These are phyloP conservation scores for Puccinia polysora DNA, from an alignment of 1,284 basidiomycete genomes.

Conservation along the genomic window DNA sequence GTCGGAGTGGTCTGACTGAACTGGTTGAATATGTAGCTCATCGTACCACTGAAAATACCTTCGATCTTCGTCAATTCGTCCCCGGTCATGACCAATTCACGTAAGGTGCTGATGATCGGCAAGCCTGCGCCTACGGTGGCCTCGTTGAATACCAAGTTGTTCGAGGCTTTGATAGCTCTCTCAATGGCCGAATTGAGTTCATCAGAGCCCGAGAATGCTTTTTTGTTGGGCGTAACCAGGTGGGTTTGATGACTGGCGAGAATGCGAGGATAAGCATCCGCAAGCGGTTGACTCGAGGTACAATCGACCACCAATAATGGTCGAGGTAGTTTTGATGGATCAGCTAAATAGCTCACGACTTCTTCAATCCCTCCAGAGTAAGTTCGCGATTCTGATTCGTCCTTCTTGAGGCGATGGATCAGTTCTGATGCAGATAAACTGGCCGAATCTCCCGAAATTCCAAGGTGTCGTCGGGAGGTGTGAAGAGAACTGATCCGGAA, in stretches of 20 bases:
- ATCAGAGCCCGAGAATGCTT: conserved; percentile 78
- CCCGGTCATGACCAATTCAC: conserved; percentile 84
- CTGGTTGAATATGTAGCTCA: conserved; percentile 99
- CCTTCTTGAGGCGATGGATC: conserved; percentile 16
- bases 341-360: conserved; percentile 49
- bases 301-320: conserved; percentile 85
- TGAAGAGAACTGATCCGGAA: conserved; percentile 32
- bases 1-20: conserved; percentile 56
- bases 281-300: conserved; percentile 80
- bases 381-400: not conserved
- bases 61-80: conserved; percentile 67
- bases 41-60: conserved; percentile 83
- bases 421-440: conserved; percentile 5
- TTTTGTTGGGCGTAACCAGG: conserved; percentile 97
- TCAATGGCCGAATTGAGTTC: conserved; percentile 66
- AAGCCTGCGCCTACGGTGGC: conserved; percentile 92
- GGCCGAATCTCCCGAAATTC: not conserved
- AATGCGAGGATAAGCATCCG: conserved; percentile 75
- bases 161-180: conserved; percentile 58
- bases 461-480: conserved; percentile 18
- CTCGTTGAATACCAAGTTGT: conserved; percentile 77
- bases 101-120: conserved; percentile 84
- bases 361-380: conserved; percentile 27
- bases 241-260: conserved; percentile 64
- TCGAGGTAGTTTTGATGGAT: conserved; percentile 57